Conservation (phyloP, 2,329 filamentous ascomycete species). For the Cladosporium cucumerinum region DNA sequence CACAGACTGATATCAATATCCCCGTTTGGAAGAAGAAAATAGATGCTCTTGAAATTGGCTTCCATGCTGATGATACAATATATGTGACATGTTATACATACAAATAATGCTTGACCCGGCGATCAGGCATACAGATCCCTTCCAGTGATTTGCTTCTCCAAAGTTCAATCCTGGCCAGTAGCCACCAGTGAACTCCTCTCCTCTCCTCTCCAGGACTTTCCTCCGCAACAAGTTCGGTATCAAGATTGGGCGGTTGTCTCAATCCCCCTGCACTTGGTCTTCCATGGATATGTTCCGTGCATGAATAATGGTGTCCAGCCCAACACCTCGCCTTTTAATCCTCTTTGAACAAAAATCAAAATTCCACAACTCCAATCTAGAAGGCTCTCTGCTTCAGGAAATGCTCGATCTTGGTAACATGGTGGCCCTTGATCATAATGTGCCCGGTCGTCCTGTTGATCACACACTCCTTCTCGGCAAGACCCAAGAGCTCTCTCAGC, state of each 20-base stretch:
- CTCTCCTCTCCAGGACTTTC: neutral
- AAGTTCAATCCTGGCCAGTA: neutral
- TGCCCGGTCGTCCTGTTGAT: constrained; percentile 66
- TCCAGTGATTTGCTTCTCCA: neutral
- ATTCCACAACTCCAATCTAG: constrained; percentile 18
- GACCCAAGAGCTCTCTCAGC: constrained; percentile 54
- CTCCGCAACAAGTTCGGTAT: neutral
- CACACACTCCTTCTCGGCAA: constrained; percentile 48
- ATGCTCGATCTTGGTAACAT: constrained; percentile 32
- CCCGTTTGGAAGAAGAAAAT: neutral
- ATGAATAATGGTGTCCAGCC: neutral
- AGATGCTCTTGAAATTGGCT: neutral
- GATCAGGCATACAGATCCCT: neutral
- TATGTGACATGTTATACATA: constrained; percentile 14
- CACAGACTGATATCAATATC: neutral
- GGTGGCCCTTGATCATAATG: constrained; percentile 61
- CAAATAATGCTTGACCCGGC: neutral
- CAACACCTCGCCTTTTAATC: neutral
- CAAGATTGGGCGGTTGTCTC: neutral
- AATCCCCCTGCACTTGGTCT: neutral
- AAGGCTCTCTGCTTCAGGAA: constrained; percentile 38
- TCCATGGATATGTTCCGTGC: neutral
- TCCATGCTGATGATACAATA: constrained; percentile 11
- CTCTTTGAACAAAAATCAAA: neutral
- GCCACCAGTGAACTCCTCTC: neutral